Evolutionary conservation across 768 basidiomycete species (phyloP).

Genomic region (Suillus subluteus): DNA sequence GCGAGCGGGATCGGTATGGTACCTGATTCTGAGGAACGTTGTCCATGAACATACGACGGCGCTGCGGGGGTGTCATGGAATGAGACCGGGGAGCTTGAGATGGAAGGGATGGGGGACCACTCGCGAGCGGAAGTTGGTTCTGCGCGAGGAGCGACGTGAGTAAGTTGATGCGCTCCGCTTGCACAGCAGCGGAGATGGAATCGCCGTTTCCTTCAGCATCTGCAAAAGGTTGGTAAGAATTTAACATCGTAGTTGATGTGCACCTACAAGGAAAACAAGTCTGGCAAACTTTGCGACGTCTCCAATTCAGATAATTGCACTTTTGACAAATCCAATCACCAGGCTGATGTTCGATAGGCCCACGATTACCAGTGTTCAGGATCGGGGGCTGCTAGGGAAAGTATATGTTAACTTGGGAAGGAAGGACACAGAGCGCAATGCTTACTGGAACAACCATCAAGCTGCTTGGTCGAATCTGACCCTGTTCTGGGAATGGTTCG

Average conservation of each 20-base stretch:
- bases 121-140: slow-evolving; percentile 42
- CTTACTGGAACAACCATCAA: slow-evolving; percentile 59
- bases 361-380: slow-evolving; percentile 86
- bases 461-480: slow-evolving; percentile 70
- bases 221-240: slow-evolving; percentile 30
- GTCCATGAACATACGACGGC: slow-evolving; percentile 43
- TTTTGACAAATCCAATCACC: slow-evolving; percentile 84
- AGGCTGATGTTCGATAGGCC: slow-evolving; percentile 85
- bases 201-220: slow-evolving; percentile 90
- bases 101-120: slow-evolving; percentile 21
- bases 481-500: slow-evolving; percentile 78
- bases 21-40: slow-evolving; percentile 37
- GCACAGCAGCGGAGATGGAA: slow-evolving; percentile 82
- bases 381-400: slow-evolving; percentile 74
- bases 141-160: slow-evolving; percentile 74
- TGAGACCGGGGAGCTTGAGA: slow-evolving; percentile 41
- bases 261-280: slow-evolving; percentile 81
- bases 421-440: not conserved
- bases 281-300: slow-evolving; percentile 86
- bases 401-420: slow-evolving; percentile 11
- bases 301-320: slow-evolving; percentile 89
- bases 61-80: slow-evolving; percentile 50
- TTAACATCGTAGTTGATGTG: slow-evolving; percentile 15
- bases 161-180: slow-evolving; percentile 81
- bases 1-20: slow-evolving; percentile 45